phyloP scores from a whole-genome alignment of 768 basidiomycete genomes.

The Phanerochaete carnosa region DNA sequence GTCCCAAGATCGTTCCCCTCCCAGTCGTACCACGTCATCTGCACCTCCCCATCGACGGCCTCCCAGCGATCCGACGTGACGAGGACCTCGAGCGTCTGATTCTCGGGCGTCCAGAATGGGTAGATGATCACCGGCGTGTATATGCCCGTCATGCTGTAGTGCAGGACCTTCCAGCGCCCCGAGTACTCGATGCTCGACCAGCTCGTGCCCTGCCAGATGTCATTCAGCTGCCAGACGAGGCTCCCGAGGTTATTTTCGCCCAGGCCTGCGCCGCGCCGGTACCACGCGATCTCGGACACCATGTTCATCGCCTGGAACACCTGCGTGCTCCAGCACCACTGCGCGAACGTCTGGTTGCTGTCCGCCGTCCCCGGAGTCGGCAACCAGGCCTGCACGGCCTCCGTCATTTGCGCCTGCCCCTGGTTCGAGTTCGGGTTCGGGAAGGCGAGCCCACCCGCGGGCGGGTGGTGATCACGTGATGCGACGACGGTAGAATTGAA shows the following conservation, averaged over 20 bases:
- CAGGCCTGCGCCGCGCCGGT: constrained; percentile 54
- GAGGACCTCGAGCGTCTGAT: constrained; percentile 43
- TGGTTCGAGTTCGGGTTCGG: constrained; percentile 53
- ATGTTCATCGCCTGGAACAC: constrained; percentile 59
- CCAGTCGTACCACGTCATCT: constrained; percentile 61
- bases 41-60: constrained; percentile 40
- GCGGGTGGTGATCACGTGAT: constrained; percentile 55
- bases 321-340: constrained; percentile 64
- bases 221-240: constrained; percentile 58
- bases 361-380: constrained; percentile 47
- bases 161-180: constrained; percentile 57
- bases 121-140: constrained; percentile 49
- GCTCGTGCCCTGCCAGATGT: constrained; percentile 58
- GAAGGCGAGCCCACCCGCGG: constrained; percentile 47
- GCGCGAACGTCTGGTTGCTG: constrained; percentile 55
- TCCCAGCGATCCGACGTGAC: constrained; percentile 54
- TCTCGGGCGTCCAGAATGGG: constrained; percentile 53
- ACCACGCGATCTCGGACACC: constrained; percentile 57
- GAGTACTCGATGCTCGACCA: constrained; percentile 57
- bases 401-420: constrained; percentile 52
- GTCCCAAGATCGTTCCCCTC: constrained; percentile 37
- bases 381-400: constrained; percentile 51
- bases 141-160: constrained; percentile 44
- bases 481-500: constrained; percentile 57
- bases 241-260: constrained; percentile 59